Conservation (phyloP, 208 protist species). For the Porcisia hertigi region DNA sequence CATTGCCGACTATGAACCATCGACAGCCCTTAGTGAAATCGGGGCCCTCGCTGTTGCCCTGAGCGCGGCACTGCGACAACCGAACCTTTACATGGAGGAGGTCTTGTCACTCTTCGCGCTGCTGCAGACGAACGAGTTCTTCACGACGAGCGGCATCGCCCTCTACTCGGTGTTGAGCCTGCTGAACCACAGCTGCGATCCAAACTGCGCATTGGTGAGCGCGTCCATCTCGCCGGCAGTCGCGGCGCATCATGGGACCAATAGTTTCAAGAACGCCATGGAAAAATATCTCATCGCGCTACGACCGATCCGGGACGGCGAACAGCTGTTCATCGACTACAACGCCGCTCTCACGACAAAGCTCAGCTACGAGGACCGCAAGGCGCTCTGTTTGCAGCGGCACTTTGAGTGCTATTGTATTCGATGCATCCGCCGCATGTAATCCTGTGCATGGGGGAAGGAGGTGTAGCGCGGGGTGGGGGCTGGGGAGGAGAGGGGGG, state of each 20-base stretch:
- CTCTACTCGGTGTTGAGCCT: constrained; percentile 74
- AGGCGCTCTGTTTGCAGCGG: constrained; percentile 77
- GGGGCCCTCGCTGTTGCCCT: constrained; percentile 74
- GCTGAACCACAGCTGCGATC: constrained; percentile 89
- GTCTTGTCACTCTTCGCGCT: constrained; percentile 83
- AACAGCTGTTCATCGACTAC: constrained; percentile 91
- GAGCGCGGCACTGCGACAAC: constrained; percentile 57
- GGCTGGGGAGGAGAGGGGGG: background rate
- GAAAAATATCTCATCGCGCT: constrained; percentile 53
- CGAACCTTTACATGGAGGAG: constrained; percentile 87
- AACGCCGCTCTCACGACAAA: constrained; percentile 68
- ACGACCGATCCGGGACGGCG: constrained; percentile 72
- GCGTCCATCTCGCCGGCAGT: constrained; percentile 10
- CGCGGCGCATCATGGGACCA: background rate
- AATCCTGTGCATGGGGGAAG: background rate
- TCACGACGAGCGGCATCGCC: constrained; percentile 48
- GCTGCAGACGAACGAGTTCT: constrained; percentile 87
- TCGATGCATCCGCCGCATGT: constrained; percentile 70
- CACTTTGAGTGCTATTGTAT: constrained; percentile 89
- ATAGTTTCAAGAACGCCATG: constrained; percentile 1
- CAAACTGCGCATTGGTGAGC: constrained; percentile 73
- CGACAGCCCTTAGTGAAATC: constrained; percentile 75
- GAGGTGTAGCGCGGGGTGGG: too few species aligned
- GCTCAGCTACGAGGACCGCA: constrained; percentile 73
- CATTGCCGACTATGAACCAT: constrained; percentile 69